Base-by-base conservation (phyloP, 2,329 filamentous ascomycete species). In the Pyrenophora teres region DNA sequence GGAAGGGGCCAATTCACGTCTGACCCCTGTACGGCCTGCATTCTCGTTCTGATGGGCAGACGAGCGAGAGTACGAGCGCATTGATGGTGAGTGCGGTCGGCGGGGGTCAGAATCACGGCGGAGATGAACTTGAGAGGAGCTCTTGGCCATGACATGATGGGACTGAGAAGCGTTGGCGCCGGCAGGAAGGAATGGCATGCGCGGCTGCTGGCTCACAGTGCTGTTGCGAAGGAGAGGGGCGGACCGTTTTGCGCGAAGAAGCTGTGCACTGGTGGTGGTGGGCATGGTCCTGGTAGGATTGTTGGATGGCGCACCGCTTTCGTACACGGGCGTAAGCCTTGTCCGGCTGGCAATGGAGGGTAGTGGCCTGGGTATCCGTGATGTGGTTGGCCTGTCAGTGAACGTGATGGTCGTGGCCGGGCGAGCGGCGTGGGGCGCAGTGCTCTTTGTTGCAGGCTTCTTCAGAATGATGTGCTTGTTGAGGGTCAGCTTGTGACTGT, bases 391-490 rank as follows among this genome's bases (percentile, higher is more conserved):
- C 52, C 92, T 92, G 74, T 89, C 94, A 40, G 90, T 95, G 70
- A 97, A 97, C 6, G 92, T 97, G 55, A 97, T 80, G 10, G 92
- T 93, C 23, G 94, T 88, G 9, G 90, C 87, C 15, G 90, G 85
- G 47, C 82, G 78, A 56, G 89, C 83, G 18, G 83, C 82, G 40
- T 91, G 88, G 60, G 90, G 92, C 12, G 82, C 77, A 16, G 86
- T 81, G 46, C 85, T 81, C 56, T 71, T 73, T 31, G 61, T 38
- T 39, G 73, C 73, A 18, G 84, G 78, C 59, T 87, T 83, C 74
- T 95, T 96, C 65, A 95, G 82, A 71, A 93, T 92, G 60, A 99
- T 84, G 70, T 99, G 97, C 57, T 90, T 91, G 72, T 97, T 94
- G 15, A 96, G 79, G 0, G 88, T 93, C 37, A 91, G 81, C 73